phyloP scores from a whole-genome alignment of 2,329 filamentous ascomycete genomes.

The Penicillium sp. region DNA sequence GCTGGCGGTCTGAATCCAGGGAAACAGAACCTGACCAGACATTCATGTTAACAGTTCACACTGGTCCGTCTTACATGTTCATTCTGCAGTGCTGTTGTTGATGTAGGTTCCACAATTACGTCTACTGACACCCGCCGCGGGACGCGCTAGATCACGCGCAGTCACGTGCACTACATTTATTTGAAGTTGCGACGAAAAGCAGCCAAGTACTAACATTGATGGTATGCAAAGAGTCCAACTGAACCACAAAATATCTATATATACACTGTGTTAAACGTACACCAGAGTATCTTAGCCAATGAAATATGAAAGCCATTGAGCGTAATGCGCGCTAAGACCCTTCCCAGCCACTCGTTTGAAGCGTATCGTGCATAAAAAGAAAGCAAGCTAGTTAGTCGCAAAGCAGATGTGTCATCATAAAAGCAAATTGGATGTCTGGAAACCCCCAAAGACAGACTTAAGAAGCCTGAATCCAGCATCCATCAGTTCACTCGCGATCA shows the following conservation, averaged over 20 bases:
- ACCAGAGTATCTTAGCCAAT: constrained; percentile 18
- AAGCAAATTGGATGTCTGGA: constrained; percentile 3
- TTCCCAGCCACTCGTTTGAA: constrained; percentile 18
- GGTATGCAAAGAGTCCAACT: background rate
- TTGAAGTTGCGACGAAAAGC: background rate
- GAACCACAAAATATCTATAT: constrained; percentile 16
- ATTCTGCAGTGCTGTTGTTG: constrained; percentile 4
- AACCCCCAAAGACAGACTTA: background rate
- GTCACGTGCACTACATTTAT: constrained; percentile 16
- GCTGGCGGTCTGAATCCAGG: constrained; percentile 23
- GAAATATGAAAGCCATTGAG: constrained; percentile 11
- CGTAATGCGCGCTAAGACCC: constrained; percentile 6
- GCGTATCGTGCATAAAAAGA: constrained; percentile 20
- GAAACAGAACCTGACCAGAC: constrained; percentile 37
- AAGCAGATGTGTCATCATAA: constrained; percentile 19
- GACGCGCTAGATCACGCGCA: constrained; percentile 18
- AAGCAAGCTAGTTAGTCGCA: constrained; percentile 15
- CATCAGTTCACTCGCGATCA: constrained; percentile 37
- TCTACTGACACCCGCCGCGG: constrained; percentile 1
- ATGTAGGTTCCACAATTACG: background rate
- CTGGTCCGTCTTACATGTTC: constrained; percentile 11
- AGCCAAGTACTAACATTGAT: background rate
- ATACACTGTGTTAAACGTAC: constrained; percentile 21
- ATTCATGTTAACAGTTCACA: constrained; percentile 29
- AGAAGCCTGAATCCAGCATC: constrained; percentile 2